Conservation (phyloP, 495 filamentous ascomycete genomes). For the Aspergillus olivimuriae region DNA sequence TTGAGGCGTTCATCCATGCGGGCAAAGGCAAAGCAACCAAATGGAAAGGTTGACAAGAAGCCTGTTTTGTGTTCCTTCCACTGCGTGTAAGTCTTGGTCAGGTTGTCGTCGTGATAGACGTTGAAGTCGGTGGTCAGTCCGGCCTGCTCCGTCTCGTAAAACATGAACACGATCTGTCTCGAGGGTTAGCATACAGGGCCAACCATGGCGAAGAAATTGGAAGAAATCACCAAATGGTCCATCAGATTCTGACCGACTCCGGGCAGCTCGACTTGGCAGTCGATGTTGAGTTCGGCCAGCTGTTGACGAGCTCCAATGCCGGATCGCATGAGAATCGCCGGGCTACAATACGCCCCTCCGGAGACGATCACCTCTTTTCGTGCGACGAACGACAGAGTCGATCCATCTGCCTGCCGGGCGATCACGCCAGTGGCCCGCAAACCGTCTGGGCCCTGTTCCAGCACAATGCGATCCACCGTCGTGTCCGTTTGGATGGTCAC, state of each 20-base stretch:
- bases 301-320: slow-evolving; percentile 48
- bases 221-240: slow-evolving; percentile 49
- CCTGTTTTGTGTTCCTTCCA: slow-evolving; percentile 46
- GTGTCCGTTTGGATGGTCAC: slow-evolving; percentile 32
- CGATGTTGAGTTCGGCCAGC: slow-evolving; percentile 39
- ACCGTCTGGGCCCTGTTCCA: slow-evolving; percentile 12
- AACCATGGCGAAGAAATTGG: no score
- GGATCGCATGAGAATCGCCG: slow-evolving; percentile 49
- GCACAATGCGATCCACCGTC: slow-evolving; percentile 30
- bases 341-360: slow-evolving; percentile 50
- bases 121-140: slow-evolving; percentile 35
- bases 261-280: slow-evolving; percentile 40
- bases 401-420: slow-evolving; percentile 19
- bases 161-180: slow-evolving; percentile 37
- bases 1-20: slow-evolving; percentile 44
- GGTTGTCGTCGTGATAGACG: slow-evolving; percentile 17
- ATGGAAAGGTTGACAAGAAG: slow-evolving; percentile 45
- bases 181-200: no score
- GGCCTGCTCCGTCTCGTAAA: slow-evolving; percentile 41
- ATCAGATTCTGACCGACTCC: slow-evolving; percentile 51
- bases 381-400: slow-evolving; percentile 23
- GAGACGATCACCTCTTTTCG: slow-evolving; percentile 46
- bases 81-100: slow-evolving; percentile 33
- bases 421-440: slow-evolving; percentile 23
- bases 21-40: slow-evolving; percentile 48